Conservation (phyloP, 2,329 filamentous ascomycete species). For the Fusarium sp. region DNA sequence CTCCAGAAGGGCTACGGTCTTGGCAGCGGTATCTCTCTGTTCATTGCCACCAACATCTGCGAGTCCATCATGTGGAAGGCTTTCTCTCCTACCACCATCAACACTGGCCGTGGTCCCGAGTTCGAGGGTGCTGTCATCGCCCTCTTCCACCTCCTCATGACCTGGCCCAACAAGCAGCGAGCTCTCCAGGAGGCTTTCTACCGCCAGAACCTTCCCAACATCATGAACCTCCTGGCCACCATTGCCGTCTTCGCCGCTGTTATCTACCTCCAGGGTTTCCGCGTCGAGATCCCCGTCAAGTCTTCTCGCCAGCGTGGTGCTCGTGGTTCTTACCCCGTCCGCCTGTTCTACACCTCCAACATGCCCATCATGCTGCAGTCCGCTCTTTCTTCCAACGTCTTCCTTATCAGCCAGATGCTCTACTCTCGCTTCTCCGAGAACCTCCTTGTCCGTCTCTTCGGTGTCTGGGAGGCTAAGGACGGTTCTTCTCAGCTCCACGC, state of each 20-base stretch:
- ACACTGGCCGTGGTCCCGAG: slow-evolving; percentile 98
- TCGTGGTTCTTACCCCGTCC: slow-evolving; percentile 96
- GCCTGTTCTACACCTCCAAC: slow-evolving; percentile 99
- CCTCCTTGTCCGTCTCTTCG: slow-evolving; percentile 95
- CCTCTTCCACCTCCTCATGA: slow-evolving; percentile 96
- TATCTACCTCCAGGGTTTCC: slow-evolving; percentile 99
- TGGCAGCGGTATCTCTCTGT: slow-evolving; percentile 97
- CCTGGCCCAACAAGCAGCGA: slow-evolving; percentile 99
- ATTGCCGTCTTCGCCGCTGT: slow-evolving; percentile 94
- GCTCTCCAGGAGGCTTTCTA: slow-evolving; percentile 99
- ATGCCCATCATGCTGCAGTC: slow-evolving; percentile 99
- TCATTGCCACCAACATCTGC: slow-evolving; percentile 99
- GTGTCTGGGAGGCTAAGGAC: slow-evolving; percentile 98
- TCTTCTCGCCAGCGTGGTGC: slow-evolving; percentile 98
- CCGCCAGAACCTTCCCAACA: slow-evolving; percentile 98
- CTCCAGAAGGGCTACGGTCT: slow-evolving; percentile 99
- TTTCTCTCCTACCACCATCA: slow-evolving; percentile 98
- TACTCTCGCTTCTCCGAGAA: slow-evolving; percentile 99
- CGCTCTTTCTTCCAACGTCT: slow-evolving; percentile 97
- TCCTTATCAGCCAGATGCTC: slow-evolving; percentile 99
- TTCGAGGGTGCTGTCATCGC: slow-evolving; percentile 99
- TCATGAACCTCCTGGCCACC: slow-evolving; percentile 98
- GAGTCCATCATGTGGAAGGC: slow-evolving; percentile 99
- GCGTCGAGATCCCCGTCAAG: slow-evolving; percentile 99
- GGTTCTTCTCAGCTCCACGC: slow-evolving; percentile 96